A percentile compares a stretch with the other conserved stretches of the same genome.
phyloP scores from a whole-genome alignment of 768 basidiomycete species.

The Russula sp. region DNA sequence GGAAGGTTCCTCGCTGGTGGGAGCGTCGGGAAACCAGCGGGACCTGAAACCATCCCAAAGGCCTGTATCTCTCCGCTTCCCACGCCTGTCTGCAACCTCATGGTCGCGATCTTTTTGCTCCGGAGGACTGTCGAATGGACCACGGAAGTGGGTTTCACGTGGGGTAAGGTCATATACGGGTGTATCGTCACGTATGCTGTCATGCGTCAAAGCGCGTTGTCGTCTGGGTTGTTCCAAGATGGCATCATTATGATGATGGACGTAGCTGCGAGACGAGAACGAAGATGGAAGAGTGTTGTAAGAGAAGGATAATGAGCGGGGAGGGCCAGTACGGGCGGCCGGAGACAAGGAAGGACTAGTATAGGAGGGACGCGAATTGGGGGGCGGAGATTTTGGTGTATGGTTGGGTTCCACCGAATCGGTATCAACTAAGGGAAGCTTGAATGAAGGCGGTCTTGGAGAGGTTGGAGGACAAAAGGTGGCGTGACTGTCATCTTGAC shows the following conservation, averaged over 20 bases:
- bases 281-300: constrained; percentile 16
- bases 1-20: constrained; percentile 43
- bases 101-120: constrained; percentile 42
- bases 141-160: constrained; percentile 53
- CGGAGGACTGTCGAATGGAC: constrained; percentile 52
- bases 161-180: constrained; percentile 37
- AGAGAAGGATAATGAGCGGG: constrained; percentile 22
- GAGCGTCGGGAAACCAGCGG: constrained; percentile 55
- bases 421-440: not conserved
- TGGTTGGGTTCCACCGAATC: not conserved
- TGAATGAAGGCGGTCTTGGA: constrained; percentile 9
- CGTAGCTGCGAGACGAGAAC: constrained; percentile 10
- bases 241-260: constrained; percentile 32
- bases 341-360: constrained; percentile 15
- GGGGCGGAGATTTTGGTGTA: not conserved
- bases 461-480: not conserved
- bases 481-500: not conserved
- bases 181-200: constrained; percentile 39
- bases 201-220: constrained; percentile 26
- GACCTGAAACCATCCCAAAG: constrained; percentile 45
- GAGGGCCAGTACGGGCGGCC: constrained; percentile 25
- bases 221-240: constrained; percentile 37
- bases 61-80: constrained; percentile 47
- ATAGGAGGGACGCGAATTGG: not conserved
- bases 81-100: constrained; percentile 49